These are phyloP conservation scores for Rhododendron ferrugineum DNA, from an alignment of 148 eudicot species.

Conservation along the genomic window DNA sequence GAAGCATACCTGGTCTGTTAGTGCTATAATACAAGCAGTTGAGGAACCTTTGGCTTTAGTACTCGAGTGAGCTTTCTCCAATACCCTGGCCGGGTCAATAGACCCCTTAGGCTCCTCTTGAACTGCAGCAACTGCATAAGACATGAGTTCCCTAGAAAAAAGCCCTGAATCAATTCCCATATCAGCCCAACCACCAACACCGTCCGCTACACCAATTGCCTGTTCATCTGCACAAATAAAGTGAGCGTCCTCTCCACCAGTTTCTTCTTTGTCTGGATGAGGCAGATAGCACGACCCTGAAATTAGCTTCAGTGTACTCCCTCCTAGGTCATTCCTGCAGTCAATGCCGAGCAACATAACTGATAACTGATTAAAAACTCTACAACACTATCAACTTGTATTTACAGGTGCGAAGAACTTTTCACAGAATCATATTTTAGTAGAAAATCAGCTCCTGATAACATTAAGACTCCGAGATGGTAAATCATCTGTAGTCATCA, in stretches of 20 bases:
- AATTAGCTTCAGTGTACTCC: slow-evolving; percentile 42
- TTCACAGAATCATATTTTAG: neutral
- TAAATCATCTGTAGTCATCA: neutral
- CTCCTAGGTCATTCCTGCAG: slow-evolving; percentile 33
- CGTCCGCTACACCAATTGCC: slow-evolving; percentile 72
- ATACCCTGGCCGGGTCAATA: slow-evolving; percentile 58
- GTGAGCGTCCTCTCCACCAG: slow-evolving; percentile 81
- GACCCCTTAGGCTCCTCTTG: slow-evolving; percentile 66
- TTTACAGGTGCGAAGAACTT: neutral
- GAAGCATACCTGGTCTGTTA: slow-evolving; percentile 47
- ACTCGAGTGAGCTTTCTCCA: slow-evolving; percentile 62
- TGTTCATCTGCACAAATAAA: slow-evolving; percentile 56
- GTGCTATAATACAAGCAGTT: slow-evolving; percentile 72
- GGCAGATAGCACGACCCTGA: slow-evolving; percentile 72
- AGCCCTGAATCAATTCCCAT: slow-evolving; percentile 57
- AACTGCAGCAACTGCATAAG: slow-evolving; percentile 50
- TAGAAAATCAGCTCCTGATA: neutral
- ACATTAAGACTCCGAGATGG: neutral
- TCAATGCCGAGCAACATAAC: slow-evolving; percentile 2
- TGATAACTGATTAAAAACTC: neutral
- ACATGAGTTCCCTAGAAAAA: slow-evolving; percentile 71
- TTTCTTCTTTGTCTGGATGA: slow-evolving; percentile 75
- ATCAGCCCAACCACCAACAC: slow-evolving; percentile 81
- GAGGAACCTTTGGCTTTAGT: slow-evolving; percentile 68
- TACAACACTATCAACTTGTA: neutral